Evolutionary conservation across 106 monocot species (phyloP).

Genomic region (Phalaenopsis equestris): DNA sequence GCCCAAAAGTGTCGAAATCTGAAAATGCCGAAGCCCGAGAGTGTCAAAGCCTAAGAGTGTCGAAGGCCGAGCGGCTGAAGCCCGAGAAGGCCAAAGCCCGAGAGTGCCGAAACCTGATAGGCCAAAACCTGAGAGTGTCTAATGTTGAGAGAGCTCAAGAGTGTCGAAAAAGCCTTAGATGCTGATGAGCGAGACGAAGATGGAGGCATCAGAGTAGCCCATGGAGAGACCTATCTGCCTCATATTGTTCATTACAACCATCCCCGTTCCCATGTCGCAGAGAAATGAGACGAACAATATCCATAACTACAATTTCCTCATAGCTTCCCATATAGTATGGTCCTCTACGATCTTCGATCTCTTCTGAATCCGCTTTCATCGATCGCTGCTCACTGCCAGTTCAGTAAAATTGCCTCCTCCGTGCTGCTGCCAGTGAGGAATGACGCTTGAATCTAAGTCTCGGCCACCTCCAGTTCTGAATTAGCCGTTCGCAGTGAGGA

Average conservation of each 20-base stretch:
- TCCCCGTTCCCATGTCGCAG: constrained; percentile 80
- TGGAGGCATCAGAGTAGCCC: too few relatives aligned
- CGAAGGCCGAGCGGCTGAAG: too few relatives aligned
- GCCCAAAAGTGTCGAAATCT: too few relatives aligned
- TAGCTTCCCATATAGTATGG: constrained; percentile 78
- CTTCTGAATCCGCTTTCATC: not conserved
- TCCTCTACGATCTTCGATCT: constrained; percentile 69
- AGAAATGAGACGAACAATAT: constrained; percentile 78
- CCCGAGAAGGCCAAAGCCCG: too few relatives aligned
- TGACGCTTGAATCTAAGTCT: constrained; percentile 7
- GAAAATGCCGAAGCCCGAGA: too few relatives aligned
- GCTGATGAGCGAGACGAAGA: constrained; percentile 57
- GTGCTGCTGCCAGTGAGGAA: constrained; percentile 4
- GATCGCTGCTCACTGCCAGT: not conserved
- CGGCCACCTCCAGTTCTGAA: not conserved
- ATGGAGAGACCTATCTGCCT: too few relatives aligned
- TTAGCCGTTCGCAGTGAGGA: constrained; percentile 1
- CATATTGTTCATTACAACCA: too few relatives aligned
- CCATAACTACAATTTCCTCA: constrained; percentile 79
- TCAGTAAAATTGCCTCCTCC: constrained; percentile 1
- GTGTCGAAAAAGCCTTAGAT: constrained; percentile 72
- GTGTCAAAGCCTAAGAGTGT: too few relatives aligned
- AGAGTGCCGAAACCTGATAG: too few relatives aligned
- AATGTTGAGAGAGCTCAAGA: too few relatives aligned
- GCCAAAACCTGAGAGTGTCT: too few relatives aligned